Evolutionary conservation across 805 yeast species (phyloP).

Genomic region (Zygosaccharomyces rouxii): DNA sequence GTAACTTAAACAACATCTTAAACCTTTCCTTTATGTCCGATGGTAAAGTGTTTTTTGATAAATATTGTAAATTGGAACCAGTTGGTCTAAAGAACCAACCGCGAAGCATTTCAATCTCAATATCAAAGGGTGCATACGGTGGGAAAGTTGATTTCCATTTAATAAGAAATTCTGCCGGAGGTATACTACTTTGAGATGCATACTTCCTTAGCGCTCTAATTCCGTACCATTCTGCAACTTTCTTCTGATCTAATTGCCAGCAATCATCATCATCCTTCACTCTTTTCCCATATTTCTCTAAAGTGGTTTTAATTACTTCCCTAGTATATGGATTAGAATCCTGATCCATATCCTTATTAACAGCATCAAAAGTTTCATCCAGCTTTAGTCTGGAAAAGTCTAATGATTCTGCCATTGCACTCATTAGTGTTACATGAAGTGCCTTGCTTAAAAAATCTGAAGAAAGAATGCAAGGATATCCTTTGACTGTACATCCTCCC

Average conservation of each 20-base stretch:
- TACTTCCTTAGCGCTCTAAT: conserved; percentile 42
- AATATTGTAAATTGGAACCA: conserved; percentile 45
- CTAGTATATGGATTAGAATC: conserved; percentile 34
- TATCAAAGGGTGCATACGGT: conserved; percentile 53
- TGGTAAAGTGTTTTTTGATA: conserved; percentile 49
- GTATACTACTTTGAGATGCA: conserved; percentile 31
- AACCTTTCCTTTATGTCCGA: conserved; percentile 47
- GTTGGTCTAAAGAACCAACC: conserved; percentile 54
- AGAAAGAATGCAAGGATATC: conserved; percentile 38
- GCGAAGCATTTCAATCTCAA: conserved; percentile 48
- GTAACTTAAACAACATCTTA: conserved; percentile 47
- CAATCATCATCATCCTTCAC: conserved; percentile 21
- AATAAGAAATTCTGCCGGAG: conserved; percentile 53
- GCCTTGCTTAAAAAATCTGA: conserved; percentile 34
- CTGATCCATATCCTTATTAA: conserved; percentile 31
- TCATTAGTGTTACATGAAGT: conserved; percentile 37
- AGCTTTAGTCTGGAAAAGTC: conserved; percentile 29
- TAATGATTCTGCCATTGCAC: conserved; percentile 37
- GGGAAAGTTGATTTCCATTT: conserved; percentile 64
- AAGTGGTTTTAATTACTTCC: conserved; percentile 46
- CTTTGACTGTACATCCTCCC: conserved; percentile 55
- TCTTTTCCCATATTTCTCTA: conserved; percentile 41
- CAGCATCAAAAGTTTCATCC: conserved; percentile 30
- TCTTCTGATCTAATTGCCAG: conserved; percentile 40
- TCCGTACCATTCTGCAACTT: conserved; percentile 62